phyloP scores from a whole-genome alignment of 2,329 filamentous ascomycete species.

The Lasiodiplodia sp. region DNA sequence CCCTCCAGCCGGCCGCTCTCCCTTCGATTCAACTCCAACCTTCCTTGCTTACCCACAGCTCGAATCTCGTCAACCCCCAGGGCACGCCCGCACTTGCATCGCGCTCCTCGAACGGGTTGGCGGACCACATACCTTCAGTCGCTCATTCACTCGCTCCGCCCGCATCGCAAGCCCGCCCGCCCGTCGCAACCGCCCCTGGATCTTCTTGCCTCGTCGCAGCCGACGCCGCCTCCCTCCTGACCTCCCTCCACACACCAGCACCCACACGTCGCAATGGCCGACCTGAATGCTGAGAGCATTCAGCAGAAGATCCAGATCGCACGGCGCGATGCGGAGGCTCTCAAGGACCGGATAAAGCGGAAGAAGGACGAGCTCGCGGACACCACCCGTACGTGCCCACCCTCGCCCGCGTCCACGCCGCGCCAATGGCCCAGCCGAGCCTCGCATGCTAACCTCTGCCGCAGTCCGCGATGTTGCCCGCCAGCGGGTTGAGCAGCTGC shows the following conservation, averaged over 20 bases:
- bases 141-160: conserved; percentile 29
- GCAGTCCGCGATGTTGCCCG: conserved; percentile 90
- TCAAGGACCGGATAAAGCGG: conserved; percentile 99
- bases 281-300: conserved; percentile 59
- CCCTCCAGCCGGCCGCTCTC: conserved; percentile 17
- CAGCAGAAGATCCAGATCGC: conserved; percentile 85
- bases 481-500: conserved; percentile 89
- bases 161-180: conserved; percentile 21
- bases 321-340: conserved; percentile 93
- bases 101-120: conserved; percentile 27
- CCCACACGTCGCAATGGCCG: conserved; percentile 47
- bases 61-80: conserved; percentile 19
- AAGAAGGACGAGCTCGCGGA: conserved; percentile 99
- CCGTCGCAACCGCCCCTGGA: conserved; percentile 30
- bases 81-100: conserved; percentile 12
- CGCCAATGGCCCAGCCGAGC: conserved; percentile 9
- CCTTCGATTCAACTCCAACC: conserved; percentile 19
- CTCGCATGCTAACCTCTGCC: conserved; percentile 11
- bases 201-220: conserved; percentile 29
- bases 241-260: conserved; percentile 8
- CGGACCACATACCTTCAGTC: conserved; percentile 25
- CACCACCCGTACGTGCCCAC: conserved; percentile 80
- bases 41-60: conserved; percentile 18
- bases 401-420: conserved; percentile 7
- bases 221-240: conserved; percentile 26